phyloP scores from a whole-genome alignment of 331 rosid genomes.

The Cucumis variabilis region DNA sequence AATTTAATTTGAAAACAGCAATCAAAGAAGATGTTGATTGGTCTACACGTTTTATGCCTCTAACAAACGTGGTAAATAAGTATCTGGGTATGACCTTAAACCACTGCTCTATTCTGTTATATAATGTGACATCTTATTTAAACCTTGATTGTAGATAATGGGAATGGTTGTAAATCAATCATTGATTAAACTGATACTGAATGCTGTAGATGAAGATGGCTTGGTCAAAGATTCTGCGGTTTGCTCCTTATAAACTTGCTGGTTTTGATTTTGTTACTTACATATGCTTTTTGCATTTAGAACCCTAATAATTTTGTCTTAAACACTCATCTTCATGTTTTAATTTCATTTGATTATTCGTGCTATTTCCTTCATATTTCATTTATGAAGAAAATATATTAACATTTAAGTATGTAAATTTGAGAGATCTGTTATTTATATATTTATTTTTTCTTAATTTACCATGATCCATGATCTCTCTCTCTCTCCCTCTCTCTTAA shows the following conservation, averaged over 20 bases:
- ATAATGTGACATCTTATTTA: not conserved
- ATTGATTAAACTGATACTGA: slow-evolving; percentile 69
- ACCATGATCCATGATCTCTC: not conserved
- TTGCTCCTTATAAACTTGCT: slow-evolving; percentile 46
- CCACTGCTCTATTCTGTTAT: not conserved
- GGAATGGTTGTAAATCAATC: slow-evolving; percentile 69
- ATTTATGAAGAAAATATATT: slow-evolving; percentile 9
- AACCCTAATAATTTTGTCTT: slow-evolving; percentile 13
- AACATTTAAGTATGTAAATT: not conserved
- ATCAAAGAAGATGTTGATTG: slow-evolving; percentile 78
- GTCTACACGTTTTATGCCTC: slow-evolving; percentile 85
- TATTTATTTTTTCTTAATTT: slow-evolving; percentile 20
- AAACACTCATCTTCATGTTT: not conserved
- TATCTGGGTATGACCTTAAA: slow-evolving; percentile 30
- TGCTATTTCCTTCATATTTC: not conserved
- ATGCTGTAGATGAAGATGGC: slow-evolving; percentile 86
- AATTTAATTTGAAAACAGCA: slow-evolving; percentile 65
- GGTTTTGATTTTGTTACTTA: slow-evolving; percentile 2
- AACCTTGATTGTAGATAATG: slow-evolving; percentile 66
- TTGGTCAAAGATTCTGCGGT: slow-evolving; percentile 94
- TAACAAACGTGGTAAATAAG: slow-evolving; percentile 75
- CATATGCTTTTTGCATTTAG: not conserved
- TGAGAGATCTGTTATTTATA: slow-evolving; percentile 28
- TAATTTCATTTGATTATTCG: slow-evolving; percentile 8
- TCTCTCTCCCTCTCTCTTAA: slow-evolving; percentile 23